Conservation (phyloP, 2,329 filamentous ascomycete genomes). For the Lomentospora prolificans region DNA sequence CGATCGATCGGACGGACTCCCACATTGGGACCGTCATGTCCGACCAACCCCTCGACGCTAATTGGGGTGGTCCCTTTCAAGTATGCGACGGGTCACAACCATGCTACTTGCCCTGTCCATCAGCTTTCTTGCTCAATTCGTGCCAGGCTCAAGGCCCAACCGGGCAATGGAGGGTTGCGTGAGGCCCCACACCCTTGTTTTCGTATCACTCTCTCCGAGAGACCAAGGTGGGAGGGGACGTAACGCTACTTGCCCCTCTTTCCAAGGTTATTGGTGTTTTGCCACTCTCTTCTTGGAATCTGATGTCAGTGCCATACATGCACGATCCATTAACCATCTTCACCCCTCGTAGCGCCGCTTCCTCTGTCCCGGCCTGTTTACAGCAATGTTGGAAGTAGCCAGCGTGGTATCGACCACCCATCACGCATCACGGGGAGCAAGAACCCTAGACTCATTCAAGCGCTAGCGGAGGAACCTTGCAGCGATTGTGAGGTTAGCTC, state of each 20-base stretch:
- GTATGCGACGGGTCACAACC: background rate
- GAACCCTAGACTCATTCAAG: background rate
- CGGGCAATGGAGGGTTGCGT: too few relatives aligned
- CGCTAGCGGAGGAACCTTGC: background rate
- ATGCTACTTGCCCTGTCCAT: background rate
- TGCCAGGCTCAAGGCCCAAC: too few relatives aligned
- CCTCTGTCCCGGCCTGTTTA: background rate
- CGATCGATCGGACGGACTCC: background rate
- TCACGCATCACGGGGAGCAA: background rate
- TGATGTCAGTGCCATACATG: conserved; percentile 1
- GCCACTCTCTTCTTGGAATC: background rate
- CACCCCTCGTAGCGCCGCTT: background rate
- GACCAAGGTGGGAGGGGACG: background rate
- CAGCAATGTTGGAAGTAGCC: background rate
- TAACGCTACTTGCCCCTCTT: background rate
- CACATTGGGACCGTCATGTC: background rate
- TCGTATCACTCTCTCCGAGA: background rate
- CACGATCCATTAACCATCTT: background rate
- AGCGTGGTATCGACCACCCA: background rate
- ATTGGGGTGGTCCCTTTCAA: background rate
- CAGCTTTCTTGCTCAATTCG: background rate
- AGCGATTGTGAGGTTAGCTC: too few relatives aligned
- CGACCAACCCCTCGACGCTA: background rate
- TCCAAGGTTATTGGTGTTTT: background rate
- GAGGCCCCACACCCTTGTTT: background rate